phyloP scores from a whole-genome alignment of 225 moss, liverwort and hornwort species.

The Pseudisothecium myosuroides region DNA sequence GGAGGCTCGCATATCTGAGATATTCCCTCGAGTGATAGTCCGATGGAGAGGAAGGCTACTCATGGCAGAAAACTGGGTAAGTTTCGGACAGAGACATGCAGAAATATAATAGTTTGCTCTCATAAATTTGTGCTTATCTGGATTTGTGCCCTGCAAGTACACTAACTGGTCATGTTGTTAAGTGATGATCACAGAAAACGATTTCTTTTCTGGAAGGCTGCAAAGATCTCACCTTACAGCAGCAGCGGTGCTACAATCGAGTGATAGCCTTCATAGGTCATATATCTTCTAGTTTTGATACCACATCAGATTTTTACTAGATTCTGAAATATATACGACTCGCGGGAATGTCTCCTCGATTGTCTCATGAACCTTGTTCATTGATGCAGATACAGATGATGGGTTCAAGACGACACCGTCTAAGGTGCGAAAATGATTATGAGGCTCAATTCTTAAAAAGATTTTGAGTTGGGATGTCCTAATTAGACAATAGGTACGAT shows the following conservation, averaged over 20 bases:
- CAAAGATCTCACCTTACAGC: constrained; percentile 19
- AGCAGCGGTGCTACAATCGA: constrained; percentile 35
- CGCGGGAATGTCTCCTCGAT: neutral
- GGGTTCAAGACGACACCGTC: constrained; percentile 35
- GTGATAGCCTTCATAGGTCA: constrained; percentile 35
- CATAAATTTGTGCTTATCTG: neutral
- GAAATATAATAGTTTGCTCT: neutral
- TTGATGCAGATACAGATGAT: constrained; percentile 28
- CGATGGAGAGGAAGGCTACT: constrained; percentile 35
- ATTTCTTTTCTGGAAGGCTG: constrained; percentile 35
- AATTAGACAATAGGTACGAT: neutral
- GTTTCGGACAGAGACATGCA: neutral
- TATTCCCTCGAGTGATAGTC: constrained; percentile 24
- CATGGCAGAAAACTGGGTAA: constrained; percentile 26
- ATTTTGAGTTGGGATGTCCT: neutral
- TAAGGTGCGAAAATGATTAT: constrained; percentile 12
- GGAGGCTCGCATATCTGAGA: neutral
- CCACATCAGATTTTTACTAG: neutral
- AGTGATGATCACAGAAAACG: constrained; percentile 20
- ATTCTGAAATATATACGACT: neutral
- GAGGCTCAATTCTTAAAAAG: neutral
- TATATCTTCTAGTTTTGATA: neutral
- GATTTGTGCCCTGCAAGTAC: neutral
- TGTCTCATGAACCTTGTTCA: neutral
- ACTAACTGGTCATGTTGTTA: neutral